Evolutionary conservation across 176 grass and related monocot species (phyloP).

Genomic region (Aegilops sharonensis): DNA sequence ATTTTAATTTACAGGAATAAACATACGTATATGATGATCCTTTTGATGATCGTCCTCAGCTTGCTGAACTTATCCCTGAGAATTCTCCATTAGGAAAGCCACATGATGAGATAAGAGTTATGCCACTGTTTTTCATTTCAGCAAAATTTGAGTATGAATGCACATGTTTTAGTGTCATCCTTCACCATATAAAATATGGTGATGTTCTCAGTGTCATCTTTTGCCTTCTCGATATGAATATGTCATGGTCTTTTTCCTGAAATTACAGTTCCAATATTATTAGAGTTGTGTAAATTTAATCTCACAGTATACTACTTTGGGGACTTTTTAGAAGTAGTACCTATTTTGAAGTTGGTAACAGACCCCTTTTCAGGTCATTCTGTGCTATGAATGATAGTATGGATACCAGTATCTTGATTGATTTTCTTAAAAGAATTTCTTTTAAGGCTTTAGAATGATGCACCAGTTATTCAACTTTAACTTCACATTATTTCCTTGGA

Average conservation of each 20-base stretch:
- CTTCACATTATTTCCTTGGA: constrained; percentile 4
- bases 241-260: too few species aligned
- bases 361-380: constrained; percentile 2
- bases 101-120: too few species aligned
- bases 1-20: constrained; percentile 65
- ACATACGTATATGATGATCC: constrained; percentile 95
- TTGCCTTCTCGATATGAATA: too few species aligned
- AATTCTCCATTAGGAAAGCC: too few species aligned
- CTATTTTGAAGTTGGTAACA: not conserved
- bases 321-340: not conserved
- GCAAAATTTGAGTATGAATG: too few species aligned
- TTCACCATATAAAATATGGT: too few species aligned
- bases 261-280: too few species aligned
- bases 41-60: constrained; percentile 78
- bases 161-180: too few species aligned
- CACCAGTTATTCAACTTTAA: not conserved
- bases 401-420: not conserved
- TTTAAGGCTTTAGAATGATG: not conserved
- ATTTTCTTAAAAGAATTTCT: not conserved
- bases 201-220: too few species aligned
- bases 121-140: too few species aligned
- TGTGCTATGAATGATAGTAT: not conserved
- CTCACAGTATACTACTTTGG: not conserved
- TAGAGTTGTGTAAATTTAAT: too few species aligned
- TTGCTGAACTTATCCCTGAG: not conserved